Evolutionary conservation across 2,329 filamentous ascomycete genomes (phyloP).

Genomic region (Ophiostoma angusticollis): DNA sequence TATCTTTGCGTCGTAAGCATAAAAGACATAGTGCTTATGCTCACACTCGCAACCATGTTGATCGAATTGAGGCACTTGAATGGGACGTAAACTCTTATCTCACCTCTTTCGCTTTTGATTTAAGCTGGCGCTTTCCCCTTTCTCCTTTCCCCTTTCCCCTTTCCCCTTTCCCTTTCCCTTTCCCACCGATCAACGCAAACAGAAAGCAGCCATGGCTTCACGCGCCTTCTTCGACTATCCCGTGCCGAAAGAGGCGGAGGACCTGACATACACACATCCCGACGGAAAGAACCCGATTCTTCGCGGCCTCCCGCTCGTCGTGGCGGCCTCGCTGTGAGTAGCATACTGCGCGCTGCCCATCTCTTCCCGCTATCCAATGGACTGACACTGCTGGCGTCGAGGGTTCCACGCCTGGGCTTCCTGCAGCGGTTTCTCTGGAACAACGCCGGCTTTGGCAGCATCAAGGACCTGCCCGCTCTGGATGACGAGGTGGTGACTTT

Average conservation of each 20-base stretch:
- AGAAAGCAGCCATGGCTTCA: conserved; percentile 6
- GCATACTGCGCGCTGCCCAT: too few relatives aligned
- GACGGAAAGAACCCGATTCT: conserved; percentile 56
- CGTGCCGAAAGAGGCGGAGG: conserved; percentile 25
- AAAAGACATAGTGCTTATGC: too few relatives aligned
- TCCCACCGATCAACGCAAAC: not conserved
- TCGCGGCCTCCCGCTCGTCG: conserved; percentile 49
- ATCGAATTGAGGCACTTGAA: too few relatives aligned
- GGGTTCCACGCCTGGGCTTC: conserved; percentile 45
- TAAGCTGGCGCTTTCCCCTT: too few relatives aligned
- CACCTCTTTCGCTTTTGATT: too few relatives aligned
- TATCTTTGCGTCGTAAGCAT: too few relatives aligned
- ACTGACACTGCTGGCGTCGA: conserved; percentile 18
- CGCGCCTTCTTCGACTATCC: conserved; percentile 31
- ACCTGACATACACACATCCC: conserved; percentile 19
- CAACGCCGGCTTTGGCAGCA: conserved; percentile 46
- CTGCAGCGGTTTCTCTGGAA: conserved; percentile 56
- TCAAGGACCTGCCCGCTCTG: conserved; percentile 35
- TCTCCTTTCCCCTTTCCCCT: too few relatives aligned
- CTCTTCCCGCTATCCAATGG: too few relatives aligned
- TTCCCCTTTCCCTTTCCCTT: not conserved
- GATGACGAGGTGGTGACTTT: conserved; percentile 31
- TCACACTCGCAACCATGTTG: too few relatives aligned
- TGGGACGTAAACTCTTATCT: too few relatives aligned
- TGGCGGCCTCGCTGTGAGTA: conserved; percentile 29